These are phyloP conservation scores for Phyllachora maydis DNA, from an alignment of 2,329 filamentous ascomycete genomes.

Conservation along the genomic window DNA sequence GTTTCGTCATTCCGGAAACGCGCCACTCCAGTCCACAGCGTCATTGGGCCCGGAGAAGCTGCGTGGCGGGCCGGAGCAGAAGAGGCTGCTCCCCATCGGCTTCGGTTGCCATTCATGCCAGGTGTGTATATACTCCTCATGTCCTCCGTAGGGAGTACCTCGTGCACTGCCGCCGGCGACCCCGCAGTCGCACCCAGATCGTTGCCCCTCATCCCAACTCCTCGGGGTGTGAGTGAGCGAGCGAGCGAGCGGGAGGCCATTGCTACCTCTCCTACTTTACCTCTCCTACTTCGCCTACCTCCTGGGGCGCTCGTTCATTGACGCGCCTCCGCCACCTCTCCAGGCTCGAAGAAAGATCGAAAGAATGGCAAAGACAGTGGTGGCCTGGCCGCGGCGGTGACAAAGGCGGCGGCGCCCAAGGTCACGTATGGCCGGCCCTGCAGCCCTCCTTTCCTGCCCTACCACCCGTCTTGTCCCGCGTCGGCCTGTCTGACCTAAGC, in stretches of 20 bases:
- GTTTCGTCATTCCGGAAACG: no score
- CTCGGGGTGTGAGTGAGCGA: neutral
- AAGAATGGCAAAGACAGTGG: constrained; percentile 33
- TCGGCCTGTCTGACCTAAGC: constrained; percentile 5
- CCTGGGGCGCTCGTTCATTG: no score
- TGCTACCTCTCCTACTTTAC: no score
- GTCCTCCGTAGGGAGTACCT: neutral
- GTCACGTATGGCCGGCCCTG: constrained; percentile 22
- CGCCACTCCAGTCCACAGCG: no score
- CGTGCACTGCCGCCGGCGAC: neutral
- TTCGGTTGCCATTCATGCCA: constrained; percentile 9
- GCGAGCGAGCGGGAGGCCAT: no score
- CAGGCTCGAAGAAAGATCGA: constrained; percentile 27
- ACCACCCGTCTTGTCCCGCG: constrained; percentile 2
- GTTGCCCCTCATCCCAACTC: neutral
- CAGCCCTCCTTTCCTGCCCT: constrained; percentile 1
- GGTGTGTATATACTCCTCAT: constrained; percentile 5
- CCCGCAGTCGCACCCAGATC: neutral
- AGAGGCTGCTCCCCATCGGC: constrained; percentile 5
- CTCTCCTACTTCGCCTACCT: no score
- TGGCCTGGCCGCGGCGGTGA: constrained; percentile 30
- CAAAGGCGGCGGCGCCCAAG: constrained; percentile 28
- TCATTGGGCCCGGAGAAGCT: no score
- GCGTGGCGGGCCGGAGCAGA: no score
- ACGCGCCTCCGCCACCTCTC: constrained; percentile 6